phyloP scores from a whole-genome alignment of 345 rosid genomes.

The Moricandia moricandioides region DNA sequence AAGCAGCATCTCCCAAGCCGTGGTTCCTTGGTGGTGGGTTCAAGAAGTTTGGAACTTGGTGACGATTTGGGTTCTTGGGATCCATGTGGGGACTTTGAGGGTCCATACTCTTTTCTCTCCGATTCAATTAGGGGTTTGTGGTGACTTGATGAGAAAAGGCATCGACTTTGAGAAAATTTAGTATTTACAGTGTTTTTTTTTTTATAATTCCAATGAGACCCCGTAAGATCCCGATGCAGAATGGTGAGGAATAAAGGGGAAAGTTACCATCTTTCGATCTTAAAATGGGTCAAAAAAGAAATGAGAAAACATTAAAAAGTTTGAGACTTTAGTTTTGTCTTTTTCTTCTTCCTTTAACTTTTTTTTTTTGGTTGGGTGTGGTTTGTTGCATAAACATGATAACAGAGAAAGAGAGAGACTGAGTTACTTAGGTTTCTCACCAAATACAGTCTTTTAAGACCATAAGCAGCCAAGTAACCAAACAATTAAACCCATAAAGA shows the following conservation, averaged over 20 bases:
- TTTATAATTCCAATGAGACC: slow-evolving; percentile 17
- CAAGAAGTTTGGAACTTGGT: slow-evolving; percentile 60
- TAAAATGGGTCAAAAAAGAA: slow-evolving; percentile 31
- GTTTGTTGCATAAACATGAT: slow-evolving; percentile 7
- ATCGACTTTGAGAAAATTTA: slow-evolving; percentile 52
- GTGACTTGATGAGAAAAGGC: slow-evolving; percentile 51
- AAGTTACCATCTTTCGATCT: slow-evolving; percentile 32
- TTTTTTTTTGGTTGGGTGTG: background rate
- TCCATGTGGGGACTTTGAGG: slow-evolving; percentile 43
- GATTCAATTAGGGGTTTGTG: slow-evolving; percentile 31
- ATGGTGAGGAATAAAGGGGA: slow-evolving; percentile 26
- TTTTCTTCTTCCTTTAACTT: background rate
- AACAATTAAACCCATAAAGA: background rate
- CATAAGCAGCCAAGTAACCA: slow-evolving; percentile 26
- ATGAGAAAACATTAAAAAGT: slow-evolving; percentile 31
- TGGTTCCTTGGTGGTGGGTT: slow-evolving; percentile 46
- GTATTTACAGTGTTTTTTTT: slow-evolving; percentile 46
- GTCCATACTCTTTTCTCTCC: slow-evolving; percentile 5
- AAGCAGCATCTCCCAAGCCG: slow-evolving; percentile 28
- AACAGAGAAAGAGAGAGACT: slow-evolving; percentile 1
- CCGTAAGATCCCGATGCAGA: slow-evolving; percentile 42
- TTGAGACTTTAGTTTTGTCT: slow-evolving; percentile 34
- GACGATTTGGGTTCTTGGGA: slow-evolving; percentile 43
- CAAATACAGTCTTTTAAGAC: slow-evolving; percentile 12
- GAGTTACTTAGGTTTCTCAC: slow-evolving; percentile 17